Evolutionary conservation across 345 rosid genomes (phyloP).

Genomic region (Dipteronia dyeriana): DNA sequence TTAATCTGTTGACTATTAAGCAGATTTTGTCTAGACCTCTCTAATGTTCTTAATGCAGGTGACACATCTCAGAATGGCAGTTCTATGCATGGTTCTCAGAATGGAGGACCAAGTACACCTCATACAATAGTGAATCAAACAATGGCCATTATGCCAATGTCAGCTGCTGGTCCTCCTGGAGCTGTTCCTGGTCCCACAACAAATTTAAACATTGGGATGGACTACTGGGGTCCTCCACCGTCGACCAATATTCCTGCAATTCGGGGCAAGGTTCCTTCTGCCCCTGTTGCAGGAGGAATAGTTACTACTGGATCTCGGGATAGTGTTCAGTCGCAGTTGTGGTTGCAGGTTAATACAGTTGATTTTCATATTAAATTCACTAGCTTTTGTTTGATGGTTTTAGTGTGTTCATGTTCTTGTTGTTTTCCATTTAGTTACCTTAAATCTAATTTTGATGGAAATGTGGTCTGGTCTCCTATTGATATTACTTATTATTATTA

Average conservation of each 20-base stretch:
- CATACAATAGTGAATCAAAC: slow-evolving; percentile 50
- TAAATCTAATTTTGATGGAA: background rate
- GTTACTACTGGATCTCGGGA: slow-evolving; percentile 70
- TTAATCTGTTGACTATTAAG: background rate
- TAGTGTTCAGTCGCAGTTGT: slow-evolving; percentile 66
- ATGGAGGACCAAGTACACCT: slow-evolving; percentile 60
- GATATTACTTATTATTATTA: background rate
- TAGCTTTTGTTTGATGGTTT: background rate
- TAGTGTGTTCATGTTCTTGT: background rate
- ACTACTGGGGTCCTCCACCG: slow-evolving; percentile 89
- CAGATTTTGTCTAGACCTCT: slow-evolving; percentile 17
- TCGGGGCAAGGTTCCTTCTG: slow-evolving; percentile 68
- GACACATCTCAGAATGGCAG: slow-evolving; percentile 81
- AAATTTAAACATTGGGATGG: slow-evolving; percentile 97
- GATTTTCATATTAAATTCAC: background rate
- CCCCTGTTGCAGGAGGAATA: slow-evolving; percentile 68
- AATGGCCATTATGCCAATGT: slow-evolving; percentile 59
- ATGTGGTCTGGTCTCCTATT: background rate
- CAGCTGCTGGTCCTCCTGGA: slow-evolving; percentile 54
- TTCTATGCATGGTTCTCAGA: slow-evolving; percentile 60
- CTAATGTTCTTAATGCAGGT: slow-evolving; percentile 35
- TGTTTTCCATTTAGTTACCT: background rate
- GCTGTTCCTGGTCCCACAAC: slow-evolving; percentile 84
- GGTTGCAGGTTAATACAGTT: slow-evolving; percentile 69
- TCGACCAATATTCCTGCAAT: slow-evolving; percentile 59